Evolutionary conservation across 2,329 filamentous ascomycete species (phyloP), one percentile per base, ranked within the genome.

Genomic region (Aureobasidium leucospermi): DNA sequence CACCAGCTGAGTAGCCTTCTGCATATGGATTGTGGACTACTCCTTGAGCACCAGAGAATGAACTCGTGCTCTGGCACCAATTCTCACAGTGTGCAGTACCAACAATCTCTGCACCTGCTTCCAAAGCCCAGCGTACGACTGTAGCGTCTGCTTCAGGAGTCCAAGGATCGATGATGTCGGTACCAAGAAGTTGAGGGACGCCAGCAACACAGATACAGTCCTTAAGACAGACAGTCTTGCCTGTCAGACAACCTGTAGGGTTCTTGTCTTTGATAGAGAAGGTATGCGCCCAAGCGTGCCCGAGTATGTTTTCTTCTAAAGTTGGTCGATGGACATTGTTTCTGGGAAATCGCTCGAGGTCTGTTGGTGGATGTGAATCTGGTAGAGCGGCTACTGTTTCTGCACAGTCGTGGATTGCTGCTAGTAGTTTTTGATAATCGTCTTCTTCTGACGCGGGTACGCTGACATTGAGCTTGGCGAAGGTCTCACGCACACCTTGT

Each of bases 131-230:
- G 1, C 71, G 70, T 1, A 76, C 75, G 19, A 79, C 68, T 0
- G 74, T 75, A 2, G 78, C 78, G 61, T 81, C 78, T 32, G 74
- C 73, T 32, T 69, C 64, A 66, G 81, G 79, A 0, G 73, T 78
- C 80, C 80, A 83, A 0, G 75, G 72, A 1, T 67, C 73, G 61
- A 60, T 60, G 4, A 49, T 42, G 23, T 81, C 77, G 43, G 76
- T 82, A 0, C 81, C 79, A 43, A 78, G 75, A 58, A 82, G 74
- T 56, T 81, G 78, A 0, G 81, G 80, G 1, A 84, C 78, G 0
- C 76, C 78, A 1, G 79, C 79, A 1, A 83, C 79, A 3, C 78
- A 76, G 39, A 83, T 78, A 32, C 79, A 80, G 63, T 84, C 81
- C 64, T 83, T 83, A 13, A 83, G 62, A 60, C 78, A 79, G 3